phyloP scores from a whole-genome alignment of 1,139 yeast genomes.

The Diutina ranongensis region DNA sequence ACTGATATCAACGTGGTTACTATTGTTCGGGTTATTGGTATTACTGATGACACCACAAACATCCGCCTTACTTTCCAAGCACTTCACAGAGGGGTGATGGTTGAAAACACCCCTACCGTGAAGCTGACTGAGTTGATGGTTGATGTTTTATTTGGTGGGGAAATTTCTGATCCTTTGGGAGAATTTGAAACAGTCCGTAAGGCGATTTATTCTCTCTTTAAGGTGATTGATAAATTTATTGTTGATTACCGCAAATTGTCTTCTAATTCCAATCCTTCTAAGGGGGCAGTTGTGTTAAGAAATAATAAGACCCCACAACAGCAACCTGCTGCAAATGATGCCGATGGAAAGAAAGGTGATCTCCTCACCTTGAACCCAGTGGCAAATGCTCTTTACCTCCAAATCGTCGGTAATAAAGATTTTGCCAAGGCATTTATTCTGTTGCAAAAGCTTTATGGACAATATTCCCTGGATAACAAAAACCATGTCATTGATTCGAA shows the following conservation, averaged over 20 bases:
- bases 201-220: constrained; percentile 20
- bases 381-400: constrained; percentile 47
- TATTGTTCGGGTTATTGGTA: constrained; percentile 36
- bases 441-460: constrained; percentile 20
- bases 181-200: constrained; percentile 18
- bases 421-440: constrained; percentile 29
- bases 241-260: constrained; percentile 26
- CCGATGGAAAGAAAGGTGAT: constrained; percentile 11
- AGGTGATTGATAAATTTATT: constrained; percentile 31
- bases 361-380: constrained; percentile 48
- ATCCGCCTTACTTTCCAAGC: constrained; percentile 44
- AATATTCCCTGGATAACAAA: background rate
- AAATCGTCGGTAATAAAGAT: constrained; percentile 36
- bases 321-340: constrained; percentile 6
- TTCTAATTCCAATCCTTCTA: constrained; percentile 9
- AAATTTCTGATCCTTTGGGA: constrained; percentile 12
- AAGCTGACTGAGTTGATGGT: constrained; percentile 20
- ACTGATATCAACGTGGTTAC: constrained; percentile 22
- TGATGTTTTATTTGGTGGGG: constrained; percentile 19
- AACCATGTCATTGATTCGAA: constrained; percentile 11
- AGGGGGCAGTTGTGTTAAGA: constrained; percentile 6
- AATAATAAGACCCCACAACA: background rate
- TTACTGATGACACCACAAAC: constrained; percentile 33
- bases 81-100: constrained; percentile 30
- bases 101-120: constrained; percentile 11